Evolutionary conservation across 345 rosid genomes (phyloP), one percentile per base, ranked within the genome.

Genomic region (Rhizophora apiculata): DNA sequence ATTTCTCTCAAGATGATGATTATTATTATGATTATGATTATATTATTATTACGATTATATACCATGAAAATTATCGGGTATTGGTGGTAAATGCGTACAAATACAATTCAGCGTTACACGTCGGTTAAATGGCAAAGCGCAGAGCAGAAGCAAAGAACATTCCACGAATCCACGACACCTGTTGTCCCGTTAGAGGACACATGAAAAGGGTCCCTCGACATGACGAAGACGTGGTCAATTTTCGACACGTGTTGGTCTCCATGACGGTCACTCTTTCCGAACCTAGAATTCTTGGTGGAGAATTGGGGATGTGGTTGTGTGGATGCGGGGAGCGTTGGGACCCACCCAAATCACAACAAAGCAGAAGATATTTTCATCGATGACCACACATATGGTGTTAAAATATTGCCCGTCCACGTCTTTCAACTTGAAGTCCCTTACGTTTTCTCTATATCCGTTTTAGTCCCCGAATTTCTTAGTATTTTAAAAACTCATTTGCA

Each of bases 231-330:
- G 63, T 13, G 61, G 65, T 16, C 15, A 52, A 13, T 46, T 16
- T 2, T 6, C 0, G 58, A 62, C 76, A 76, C 76, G 76, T 72
- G 80, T 63, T 36, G 15, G 65, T 63, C 49, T 57, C 8, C 18
- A 4, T 22, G 52, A 21, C 9, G 27, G 49, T 18, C 65, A 0
- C 9, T 49, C 52, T 30, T 43, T 13, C 16, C 15, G 18, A 43
- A 43, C 15, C 7, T 43, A 11, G n/a, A 71, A 61, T 56, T 66
- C 79, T 46, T 76, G 79, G 79, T 27, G 39, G 65, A 71, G 79
- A 57, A 57, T 58, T 36, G 70, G 49, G 63, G 22, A n/a, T 59
- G 68, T 29, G 68, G 19, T 30, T 55, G 24, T 55, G 57, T 21
- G 64, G 49, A 43, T 43, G 49, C 16, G 18, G 49, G 49, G 19